phyloP scores from a whole-genome alignment of 352 stramenopile species.

The Phytophthora macrochlamydospora region DNA sequence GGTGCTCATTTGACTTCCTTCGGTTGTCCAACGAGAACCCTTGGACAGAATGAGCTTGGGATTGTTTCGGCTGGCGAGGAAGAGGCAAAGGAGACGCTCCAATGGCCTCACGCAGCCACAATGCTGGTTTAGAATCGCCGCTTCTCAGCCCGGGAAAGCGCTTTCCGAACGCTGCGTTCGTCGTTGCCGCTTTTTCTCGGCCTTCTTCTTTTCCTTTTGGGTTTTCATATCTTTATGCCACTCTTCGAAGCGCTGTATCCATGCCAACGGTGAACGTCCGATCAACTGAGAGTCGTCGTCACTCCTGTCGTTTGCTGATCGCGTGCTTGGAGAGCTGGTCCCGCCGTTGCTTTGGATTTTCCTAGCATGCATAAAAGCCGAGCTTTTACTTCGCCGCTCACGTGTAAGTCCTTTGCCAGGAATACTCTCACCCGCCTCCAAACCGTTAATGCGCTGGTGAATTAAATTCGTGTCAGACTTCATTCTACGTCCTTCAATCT shows the following conservation, averaged over 20 bases:
- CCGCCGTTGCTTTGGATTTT: slow-evolving; percentile 30
- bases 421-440: slow-evolving; percentile 22
- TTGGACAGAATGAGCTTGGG: slow-evolving; percentile 24
- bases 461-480: slow-evolving; percentile 44
- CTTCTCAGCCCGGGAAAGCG: slow-evolving; percentile 20
- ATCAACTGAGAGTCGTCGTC: slow-evolving; percentile 51
- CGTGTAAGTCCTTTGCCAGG: slow-evolving; percentile 29
- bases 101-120: slow-evolving; percentile 25
- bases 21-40: slow-evolving; percentile 31
- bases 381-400: slow-evolving; percentile 75
- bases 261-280: slow-evolving; percentile 66
- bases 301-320: slow-evolving; percentile 12
- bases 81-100: slow-evolving; percentile 36
- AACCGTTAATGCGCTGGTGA: slow-evolving; percentile 7
- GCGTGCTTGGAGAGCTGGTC: slow-evolving; percentile 22
- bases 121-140: slow-evolving; percentile 13
- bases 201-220: slow-evolving; percentile 82
- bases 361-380: slow-evolving; percentile 49
- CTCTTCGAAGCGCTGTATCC: slow-evolving; percentile 81
- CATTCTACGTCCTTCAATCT: slow-evolving; percentile 45
- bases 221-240: slow-evolving; percentile 84
- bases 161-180: slow-evolving; percentile 47
- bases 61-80: slow-evolving; percentile 19
- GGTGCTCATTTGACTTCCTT: slow-evolving; percentile 30
- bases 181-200: slow-evolving; percentile 66